These are phyloP conservation scores for Sanguinoderma infundibulare DNA, from an alignment of 1,284 basidiomycete species.

Conservation along the genomic window DNA sequence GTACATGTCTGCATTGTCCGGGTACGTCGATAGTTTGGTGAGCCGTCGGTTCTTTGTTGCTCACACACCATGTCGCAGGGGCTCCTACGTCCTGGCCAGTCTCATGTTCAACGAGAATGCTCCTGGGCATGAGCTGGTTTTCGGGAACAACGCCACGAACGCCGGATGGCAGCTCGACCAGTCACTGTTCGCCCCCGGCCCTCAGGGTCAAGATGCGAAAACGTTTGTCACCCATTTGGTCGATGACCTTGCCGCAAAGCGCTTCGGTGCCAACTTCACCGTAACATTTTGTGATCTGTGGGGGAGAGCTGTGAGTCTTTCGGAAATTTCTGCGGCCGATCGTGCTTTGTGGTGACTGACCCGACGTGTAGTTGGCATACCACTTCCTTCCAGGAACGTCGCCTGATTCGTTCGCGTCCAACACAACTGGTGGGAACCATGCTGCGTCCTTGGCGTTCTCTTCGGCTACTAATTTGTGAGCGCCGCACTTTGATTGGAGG, in stretches of 20 bases:
- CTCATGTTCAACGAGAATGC: conserved; percentile 13
- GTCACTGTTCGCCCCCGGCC: conserved; percentile 2
- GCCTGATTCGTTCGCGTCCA: conserved; percentile 7
- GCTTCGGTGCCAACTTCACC: conserved; percentile 4
- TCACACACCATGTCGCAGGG: not conserved
- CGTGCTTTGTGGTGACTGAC: not conserved
- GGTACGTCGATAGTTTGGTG: not conserved
- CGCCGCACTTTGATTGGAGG: not conserved
- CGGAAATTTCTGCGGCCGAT: not conserved
- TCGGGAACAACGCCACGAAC: conserved; percentile 2
- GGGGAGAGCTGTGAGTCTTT: conserved; percentile 2
- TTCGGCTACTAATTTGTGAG: conserved; percentile 8
- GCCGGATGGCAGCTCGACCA: conserved; percentile 11
- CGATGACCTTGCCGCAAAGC: conserved; percentile 13
- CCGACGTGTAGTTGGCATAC: not conserved
- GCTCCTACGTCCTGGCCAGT: conserved; percentile 10
- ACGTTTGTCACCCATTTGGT: conserved; percentile 4
- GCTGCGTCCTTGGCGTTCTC: conserved; percentile 9
- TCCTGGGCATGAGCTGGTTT: conserved; percentile 2
- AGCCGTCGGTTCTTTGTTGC: not conserved
- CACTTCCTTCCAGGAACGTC: conserved; percentile 10
- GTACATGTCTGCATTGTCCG: conserved; percentile 11
- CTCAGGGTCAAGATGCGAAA: conserved; percentile 2
- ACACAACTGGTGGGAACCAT: conserved; percentile 9
- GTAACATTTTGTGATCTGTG: conserved; percentile 14